These are phyloP conservation scores for Monilinia fructigena DNA, from an alignment of 2,329 filamentous ascomycete genomes.

Conservation along the genomic window DNA sequence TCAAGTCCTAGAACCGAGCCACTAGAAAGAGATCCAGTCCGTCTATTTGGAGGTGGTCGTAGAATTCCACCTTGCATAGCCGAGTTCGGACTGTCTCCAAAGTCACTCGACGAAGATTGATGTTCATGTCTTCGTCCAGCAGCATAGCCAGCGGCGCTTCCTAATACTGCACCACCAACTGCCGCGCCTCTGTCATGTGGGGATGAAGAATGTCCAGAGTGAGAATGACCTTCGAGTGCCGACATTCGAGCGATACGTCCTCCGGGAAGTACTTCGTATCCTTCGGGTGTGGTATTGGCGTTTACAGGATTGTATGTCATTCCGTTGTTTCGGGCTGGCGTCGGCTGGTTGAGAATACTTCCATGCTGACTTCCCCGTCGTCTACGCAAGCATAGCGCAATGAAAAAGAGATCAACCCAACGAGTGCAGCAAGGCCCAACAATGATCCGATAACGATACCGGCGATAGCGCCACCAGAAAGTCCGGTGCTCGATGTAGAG, in stretches of 20 bases:
- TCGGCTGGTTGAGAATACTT: constrained; percentile 87
- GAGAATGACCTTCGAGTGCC: constrained; percentile 75
- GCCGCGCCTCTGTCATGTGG: constrained; percentile 26
- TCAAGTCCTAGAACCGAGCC: constrained; percentile 69
- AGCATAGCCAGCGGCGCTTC: constrained; percentile 48
- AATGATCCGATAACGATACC: constrained; percentile 84
- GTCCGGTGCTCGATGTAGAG: constrained; percentile 42
- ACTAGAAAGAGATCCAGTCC: constrained; percentile 87
- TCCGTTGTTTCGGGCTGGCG: constrained; percentile 58
- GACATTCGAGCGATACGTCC: constrained; percentile 95
- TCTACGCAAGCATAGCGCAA: constrained; percentile 49
- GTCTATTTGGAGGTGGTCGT: constrained; percentile 64
- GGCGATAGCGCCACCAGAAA: constrained; percentile 86
- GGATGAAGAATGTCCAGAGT: constrained; percentile 60
- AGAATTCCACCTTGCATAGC: constrained; percentile 55
- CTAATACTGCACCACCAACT: constrained; percentile 34
- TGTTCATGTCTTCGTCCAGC: constrained; percentile 49
- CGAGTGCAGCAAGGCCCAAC: constrained; percentile 67
- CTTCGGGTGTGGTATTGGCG: constrained; percentile 43
- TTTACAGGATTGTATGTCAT: constrained; percentile 45
- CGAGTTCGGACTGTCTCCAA: constrained; percentile 63
- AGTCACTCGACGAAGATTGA: constrained; percentile 67
- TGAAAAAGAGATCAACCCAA: constrained; percentile 65
- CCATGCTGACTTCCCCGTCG: constrained; percentile 60
- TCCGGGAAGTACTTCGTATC: constrained; percentile 76